These are phyloP conservation scores for Boletus rubescentipes DNA, from an alignment of 768 basidiomycete genomes.

Conservation along the genomic window DNA sequence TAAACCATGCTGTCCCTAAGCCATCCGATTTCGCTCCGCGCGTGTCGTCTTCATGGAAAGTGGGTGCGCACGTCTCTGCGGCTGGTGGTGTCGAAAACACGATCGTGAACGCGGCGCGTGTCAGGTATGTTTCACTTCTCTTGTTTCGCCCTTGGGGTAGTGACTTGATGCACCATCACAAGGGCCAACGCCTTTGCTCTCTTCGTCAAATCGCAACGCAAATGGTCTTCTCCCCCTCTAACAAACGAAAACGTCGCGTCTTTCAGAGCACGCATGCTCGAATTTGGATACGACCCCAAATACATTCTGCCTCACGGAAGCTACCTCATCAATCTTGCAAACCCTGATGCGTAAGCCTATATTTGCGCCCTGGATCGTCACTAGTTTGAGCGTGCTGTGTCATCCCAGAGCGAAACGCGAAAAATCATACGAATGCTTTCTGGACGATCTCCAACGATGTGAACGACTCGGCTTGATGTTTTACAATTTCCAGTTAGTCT, in stretches of 20 bases:
- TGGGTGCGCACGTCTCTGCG: constrained; percentile 84
- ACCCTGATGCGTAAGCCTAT: constrained; percentile 64
- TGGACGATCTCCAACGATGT: constrained; percentile 80
- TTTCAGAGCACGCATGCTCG: constrained; percentile 62
- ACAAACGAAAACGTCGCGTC: constrained; percentile 47
- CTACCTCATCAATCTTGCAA: constrained; percentile 83
- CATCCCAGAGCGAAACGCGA: constrained; percentile 55
- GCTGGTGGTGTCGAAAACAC: constrained; percentile 79
- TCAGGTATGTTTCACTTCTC: constrained; percentile 48
- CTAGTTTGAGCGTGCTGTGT: neutral
- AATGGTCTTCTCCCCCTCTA: constrained; percentile 70
- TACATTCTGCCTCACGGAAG: constrained; percentile 81
- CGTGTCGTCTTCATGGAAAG: constrained; percentile 51
- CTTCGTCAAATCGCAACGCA: constrained; percentile 82
- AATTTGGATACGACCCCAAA: constrained; percentile 58
- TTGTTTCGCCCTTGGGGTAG: neutral
- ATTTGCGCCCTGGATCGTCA: neutral
- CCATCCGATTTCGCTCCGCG: constrained; percentile 33
- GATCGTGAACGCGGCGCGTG: constrained; percentile 63
- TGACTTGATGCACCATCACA: constrained; percentile 22
- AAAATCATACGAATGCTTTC: constrained; percentile 75
- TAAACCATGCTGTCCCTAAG: constrained; percentile 4
- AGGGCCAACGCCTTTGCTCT: constrained; percentile 83
- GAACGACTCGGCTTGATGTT: constrained; percentile 69
- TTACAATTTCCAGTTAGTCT: constrained; percentile 84